Base-by-base conservation (phyloP, 2,329 filamentous ascomycete genomes). In the Bipolaris zeicola region DNA sequence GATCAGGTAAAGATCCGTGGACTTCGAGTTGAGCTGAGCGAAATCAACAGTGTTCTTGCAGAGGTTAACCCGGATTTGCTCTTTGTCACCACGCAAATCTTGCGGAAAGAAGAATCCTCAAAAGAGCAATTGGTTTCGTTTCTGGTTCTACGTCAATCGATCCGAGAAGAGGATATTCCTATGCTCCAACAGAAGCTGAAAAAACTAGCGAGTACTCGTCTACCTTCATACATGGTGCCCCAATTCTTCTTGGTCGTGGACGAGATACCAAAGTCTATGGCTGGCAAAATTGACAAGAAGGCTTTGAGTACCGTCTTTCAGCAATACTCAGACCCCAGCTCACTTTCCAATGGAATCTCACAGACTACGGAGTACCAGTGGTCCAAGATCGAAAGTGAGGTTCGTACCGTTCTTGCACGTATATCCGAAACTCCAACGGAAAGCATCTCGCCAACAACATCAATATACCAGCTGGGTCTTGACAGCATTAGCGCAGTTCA, bases 401-500 rank as follows among this genome's bases (percentile, higher is more conserved):
- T 92, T 36, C 83, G 87, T 4, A 68, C 80, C 0, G 78, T 86
- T 0, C 73, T 93, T 16, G 81, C 85, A 0, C 76, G 76, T 6
- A 80, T 95, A 22, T 87, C 89, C 0, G 77, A 80, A 1, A 75
- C 83, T 4, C 71, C 83, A 0, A 53, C 71, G 1, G 66, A 79
- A 0, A 78, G 77, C 0, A 87, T 96, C 44, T 67, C 71, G 3
- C 81, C 81, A 11, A 71, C 83, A 8, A 91, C 87, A 0, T 92
- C 90, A 0, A 91, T 98, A 46, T 96, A 94, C 66, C 87, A 89
- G 55, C 84, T 96, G n/a, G 94, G 94, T 0, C 79, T 97, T 3
- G 93, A 97, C 75, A 97, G 93, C 71, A 95, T 98, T 67, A 93
- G 89, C 58, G 90, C 92, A 0, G 82, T 86, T 14, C 92, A 96